Base-by-base conservation (phyloP, 768 basidiomycete genomes). In the Agaricus sinodeliciosus region DNA sequence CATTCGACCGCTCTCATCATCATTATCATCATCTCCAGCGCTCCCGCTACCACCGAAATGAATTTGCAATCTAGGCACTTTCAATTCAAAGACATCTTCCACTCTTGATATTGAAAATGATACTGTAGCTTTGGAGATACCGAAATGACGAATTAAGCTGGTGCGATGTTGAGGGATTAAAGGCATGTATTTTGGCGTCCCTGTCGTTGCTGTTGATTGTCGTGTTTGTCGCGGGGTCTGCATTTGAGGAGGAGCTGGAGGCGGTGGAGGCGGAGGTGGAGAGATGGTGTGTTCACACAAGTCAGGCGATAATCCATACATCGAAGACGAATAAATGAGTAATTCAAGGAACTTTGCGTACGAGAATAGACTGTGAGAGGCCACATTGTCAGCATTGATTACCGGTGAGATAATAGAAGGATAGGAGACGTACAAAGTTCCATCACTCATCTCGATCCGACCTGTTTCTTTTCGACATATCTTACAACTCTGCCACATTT, bases 51-150 rank as follows among this genome's bases (percentile, higher is more conserved):
- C 47, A 47, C 49, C 63, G 63, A 15, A 48, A 34, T 67, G 63
- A 28, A 86, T 77, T 62, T 87, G 84, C 49, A 86, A 59, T 42
- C 79, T 62, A 3, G 86, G 86, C 0, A 82, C 73, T 3, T 73
- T 71, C 6, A 87, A 61, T 58, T 89, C 83, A 58, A 78, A 86
- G 5, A 87, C 66, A 56, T 84, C 79, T 9, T 78, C 73, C 8
- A 80, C 64, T 1, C 65, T 55, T 0, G 76, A 72, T 3, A 81
- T 57, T 0, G 75, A 61, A 48, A 86, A 71, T 0, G 77, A 70
- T 2, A 86, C 65, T 2, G 57, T 59, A 25, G 65, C 62, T 2
- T 56, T 53, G 11, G 46, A 39, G 0, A 59, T 62, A 11, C 67
- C 55, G 56, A 75, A 77, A 63, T 71, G 69, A 43, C 65, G 67